Evolutionary conservation across 2,329 filamentous ascomycete species (phyloP).

Genomic region (Aspergillus fischeri): DNA sequence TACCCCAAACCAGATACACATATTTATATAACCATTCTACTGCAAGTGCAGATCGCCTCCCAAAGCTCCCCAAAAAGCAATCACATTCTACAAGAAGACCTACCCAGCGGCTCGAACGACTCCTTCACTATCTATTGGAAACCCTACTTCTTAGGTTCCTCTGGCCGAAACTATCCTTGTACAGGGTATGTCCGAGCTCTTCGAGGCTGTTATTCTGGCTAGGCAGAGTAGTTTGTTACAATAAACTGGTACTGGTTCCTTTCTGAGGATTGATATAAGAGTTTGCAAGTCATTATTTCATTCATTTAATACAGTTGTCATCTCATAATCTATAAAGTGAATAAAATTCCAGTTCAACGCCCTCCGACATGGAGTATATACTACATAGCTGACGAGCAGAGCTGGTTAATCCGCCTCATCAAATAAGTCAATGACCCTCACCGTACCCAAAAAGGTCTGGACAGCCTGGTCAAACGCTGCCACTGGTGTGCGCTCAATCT

Average conservation of each 20-base stretch:
- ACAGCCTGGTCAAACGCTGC: conserved; percentile 21
- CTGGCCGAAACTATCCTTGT: conserved; percentile 11
- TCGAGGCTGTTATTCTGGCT: conserved; percentile 12
- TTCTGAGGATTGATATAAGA: background rate
- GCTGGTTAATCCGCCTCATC: background rate
- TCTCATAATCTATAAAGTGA: background rate
- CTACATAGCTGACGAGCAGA: background rate
- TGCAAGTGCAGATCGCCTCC: conserved; percentile 14
- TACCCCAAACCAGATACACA: no score
- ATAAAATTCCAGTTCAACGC: background rate
- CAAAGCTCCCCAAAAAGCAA: conserved; percentile 7
- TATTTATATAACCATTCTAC: background rate
- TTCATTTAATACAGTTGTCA: background rate
- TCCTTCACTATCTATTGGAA: conserved; percentile 10
- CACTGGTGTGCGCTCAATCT: conserved; percentile 18
- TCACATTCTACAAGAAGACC: conserved; percentile 13
- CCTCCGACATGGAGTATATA: background rate
- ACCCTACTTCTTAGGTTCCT: conserved; percentile 12
- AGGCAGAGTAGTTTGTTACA: background rate
- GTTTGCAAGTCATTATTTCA: background rate
- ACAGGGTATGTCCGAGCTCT: conserved; percentile 14
- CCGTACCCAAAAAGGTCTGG: conserved; percentile 6
- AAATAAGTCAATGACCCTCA: conserved; percentile 12
- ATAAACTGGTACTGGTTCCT: background rate
- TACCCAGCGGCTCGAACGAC: conserved; percentile 12